Conservation (phyloP, 2,329 filamentous ascomycete genomes). For the Fusarium sambucinum region DNA sequence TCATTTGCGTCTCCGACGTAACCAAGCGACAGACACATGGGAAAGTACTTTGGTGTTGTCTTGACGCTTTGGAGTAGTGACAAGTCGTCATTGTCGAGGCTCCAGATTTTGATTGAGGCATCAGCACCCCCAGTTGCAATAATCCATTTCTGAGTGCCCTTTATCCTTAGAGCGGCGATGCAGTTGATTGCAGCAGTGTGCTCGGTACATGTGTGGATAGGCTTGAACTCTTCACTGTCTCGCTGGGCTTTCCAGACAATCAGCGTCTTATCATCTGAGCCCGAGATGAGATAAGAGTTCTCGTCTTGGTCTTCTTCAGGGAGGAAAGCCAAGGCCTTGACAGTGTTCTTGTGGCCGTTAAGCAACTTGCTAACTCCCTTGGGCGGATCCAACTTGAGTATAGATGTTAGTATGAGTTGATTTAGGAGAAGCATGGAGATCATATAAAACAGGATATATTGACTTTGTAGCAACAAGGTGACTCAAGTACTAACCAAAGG, state of each 20-base stretch:
- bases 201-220: slow-evolving; percentile 66
- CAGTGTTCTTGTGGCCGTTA: slow-evolving; percentile 79
- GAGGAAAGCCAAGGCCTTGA: slow-evolving; percentile 87
- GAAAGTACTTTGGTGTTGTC: slow-evolving; percentile 83
- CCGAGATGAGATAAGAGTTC: slow-evolving; percentile 75
- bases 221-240: slow-evolving; percentile 50
- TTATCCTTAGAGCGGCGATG: slow-evolving; percentile 60
- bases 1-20: slow-evolving; percentile 65
- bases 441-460: slow-evolving; percentile 13
- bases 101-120: slow-evolving; percentile 79
- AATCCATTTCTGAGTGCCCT: slow-evolving; percentile 54
- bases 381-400: slow-evolving; percentile 52
- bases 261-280: slow-evolving; percentile 83
- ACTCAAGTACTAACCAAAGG: slow-evolving; percentile 71
- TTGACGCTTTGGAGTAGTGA: slow-evolving; percentile 76
- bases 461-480: slow-evolving; percentile 21
- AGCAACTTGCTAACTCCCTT: slow-evolving; percentile 76
- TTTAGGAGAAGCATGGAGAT: not conserved
- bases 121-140: slow-evolving; percentile 87
- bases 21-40: slow-evolving; percentile 79
- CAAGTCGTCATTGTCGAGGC: slow-evolving; percentile 62
- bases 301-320: slow-evolving; percentile 60
- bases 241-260: slow-evolving; percentile 72
- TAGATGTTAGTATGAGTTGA: slow-evolving; percentile 19
- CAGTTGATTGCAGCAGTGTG: slow-evolving; percentile 84